Evolutionary conservation across 768 basidiomycete species (phyloP), one percentile per base, ranked within the genome.

Genomic region (Kwoniella shandongensis): DNA sequence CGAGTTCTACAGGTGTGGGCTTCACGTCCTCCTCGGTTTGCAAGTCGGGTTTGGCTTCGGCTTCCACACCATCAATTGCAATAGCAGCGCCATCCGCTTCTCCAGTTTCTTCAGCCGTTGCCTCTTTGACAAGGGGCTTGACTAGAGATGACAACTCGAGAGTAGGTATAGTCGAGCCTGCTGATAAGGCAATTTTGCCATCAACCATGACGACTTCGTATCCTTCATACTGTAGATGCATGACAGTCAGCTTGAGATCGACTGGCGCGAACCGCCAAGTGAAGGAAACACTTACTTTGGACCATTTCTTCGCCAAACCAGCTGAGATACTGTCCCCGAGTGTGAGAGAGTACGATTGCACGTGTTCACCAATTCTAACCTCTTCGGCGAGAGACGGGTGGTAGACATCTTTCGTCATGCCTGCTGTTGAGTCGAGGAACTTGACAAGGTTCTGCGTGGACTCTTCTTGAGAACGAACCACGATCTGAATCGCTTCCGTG

Each of bases 171-270:
- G 86, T 89, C 2, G 93, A 91, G 60, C 86, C 90, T 17, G 90
- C 85, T 54, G 89, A 87, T 27, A 86, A 83, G 3, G 87, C 82
- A 29, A 98, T 85, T n/a, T 88, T 84, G 20, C 96, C 96, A 20
- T 86, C 85, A 41, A 99, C 85, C 75, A 86, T 93, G 17, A 89
- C 91, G 42, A 99, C 88, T 77, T 98, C 92, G 68, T 92, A 98
- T 74, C 97, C 94, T 70, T 98, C 96, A 72, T 96, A 97, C 92
- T 97, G 67, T 2, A 11, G n/a, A 18, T 5, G 6, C 22, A 42
- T 6, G 32, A n/a, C n/a, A n/a, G n/a, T n/a, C n/a, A n/a, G n/a
- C n/a, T n/a, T n/a, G n/a, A 29, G 13, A 42, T 29, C 23, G 25
- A 53, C 22, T 3, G 18, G 3, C 15, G 17, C 3, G 7, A 22